Base-by-base conservation (phyloP, 1,284 basidiomycete genomes). In the Malassezia obtusa region DNA sequence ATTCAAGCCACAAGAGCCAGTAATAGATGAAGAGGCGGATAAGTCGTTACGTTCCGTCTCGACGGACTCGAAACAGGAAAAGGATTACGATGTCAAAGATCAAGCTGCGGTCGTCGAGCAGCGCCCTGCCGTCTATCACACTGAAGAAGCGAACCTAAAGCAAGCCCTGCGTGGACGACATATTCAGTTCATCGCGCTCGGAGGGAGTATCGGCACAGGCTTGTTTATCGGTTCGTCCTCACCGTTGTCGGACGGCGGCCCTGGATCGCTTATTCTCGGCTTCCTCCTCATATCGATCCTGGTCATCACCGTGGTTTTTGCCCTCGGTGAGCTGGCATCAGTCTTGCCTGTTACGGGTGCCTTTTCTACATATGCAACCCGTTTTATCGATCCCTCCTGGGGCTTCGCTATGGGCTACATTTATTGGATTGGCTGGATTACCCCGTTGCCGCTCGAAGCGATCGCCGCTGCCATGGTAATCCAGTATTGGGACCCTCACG, bases 141-240 rank as follows among this genome's bases (percentile, higher is more conserved):
- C n/a, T n/a, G n/a, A n/a, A n/a, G n/a, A n/a, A n/a, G n/a, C n/a
- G n/a, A 67, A 70, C 57, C 58, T 71, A 12, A 71, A 71, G 59
- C 62, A 63, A 9, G 38, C 49, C 19, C 63, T 71, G 24, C 32
- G 36, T 3, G 61, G 62, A 17, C 62, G 68, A 40, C 68, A 71
- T 38, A 67, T 71, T 37, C 68, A 71, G 60, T 62, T 66, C 43
- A 66, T 66, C 31, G 64, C 64, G 21, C 60, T 66, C 24, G 64
- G 64, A 49, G 64, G 64, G 10, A 76, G 75, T 19, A 79, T 79
- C 60, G 78, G 78, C 46, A 79, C 78, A 36, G 79, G 78, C 74
- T 62, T 76, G 32, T 73, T 69, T 57, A 73, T 80, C 57, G 79
- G 78, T 57, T 76, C 76, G 19, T 78, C 78, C 37, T 58, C 61